Evolutionary conservation across 257 asterid genomes (phyloP).

Genomic region (Eustoma russellianum): DNA sequence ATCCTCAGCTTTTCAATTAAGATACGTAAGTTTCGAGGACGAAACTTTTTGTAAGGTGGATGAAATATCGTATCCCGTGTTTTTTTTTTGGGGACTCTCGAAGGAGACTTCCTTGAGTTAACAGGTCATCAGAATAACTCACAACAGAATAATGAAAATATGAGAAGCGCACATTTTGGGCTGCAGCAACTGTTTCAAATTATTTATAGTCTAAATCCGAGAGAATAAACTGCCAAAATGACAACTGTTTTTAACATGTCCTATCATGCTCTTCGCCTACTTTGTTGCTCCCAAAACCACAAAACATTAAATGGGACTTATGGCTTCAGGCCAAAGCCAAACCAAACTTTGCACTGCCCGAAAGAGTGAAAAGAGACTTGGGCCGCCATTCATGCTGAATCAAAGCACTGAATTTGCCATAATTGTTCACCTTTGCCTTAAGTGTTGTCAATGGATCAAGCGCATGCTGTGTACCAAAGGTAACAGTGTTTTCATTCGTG

Average conservation of each 20-base stretch:
- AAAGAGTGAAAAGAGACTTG: slow-evolving; percentile 11
- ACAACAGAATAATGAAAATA: slow-evolving; percentile 11
- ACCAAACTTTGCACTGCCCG: slow-evolving; percentile 18
- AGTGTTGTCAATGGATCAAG: slow-evolving; percentile 12
- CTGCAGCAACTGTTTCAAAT: slow-evolving; percentile 22
- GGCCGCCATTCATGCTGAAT: too few species aligned
- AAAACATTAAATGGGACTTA: background rate
- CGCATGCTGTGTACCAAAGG: slow-evolving; percentile 14
- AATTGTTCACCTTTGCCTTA: slow-evolving; percentile 11
- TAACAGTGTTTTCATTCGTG: slow-evolving; percentile 13
- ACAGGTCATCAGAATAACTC: slow-evolving; percentile 9
- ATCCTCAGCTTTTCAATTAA: too few species aligned
- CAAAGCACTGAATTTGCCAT: slow-evolving; percentile 11
- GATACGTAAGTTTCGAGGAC: too few species aligned
- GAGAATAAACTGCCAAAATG: slow-evolving; percentile 30
- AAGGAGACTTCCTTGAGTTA: too few species aligned
- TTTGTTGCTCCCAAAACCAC: slow-evolving; percentile 7
- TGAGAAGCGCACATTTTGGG: background rate
- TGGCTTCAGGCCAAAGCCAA: slow-evolving; percentile 12
- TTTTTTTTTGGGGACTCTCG: too few species aligned
- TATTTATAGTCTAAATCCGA: slow-evolving; percentile 26
- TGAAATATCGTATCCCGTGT: too few species aligned
- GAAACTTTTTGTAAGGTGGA: too few species aligned
- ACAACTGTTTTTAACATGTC: slow-evolving; percentile 8
- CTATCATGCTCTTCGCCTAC: slow-evolving; percentile 10